Conservation (phyloP, 176 grass and related monocot species). For the Oryza longistaminata region DNA sequence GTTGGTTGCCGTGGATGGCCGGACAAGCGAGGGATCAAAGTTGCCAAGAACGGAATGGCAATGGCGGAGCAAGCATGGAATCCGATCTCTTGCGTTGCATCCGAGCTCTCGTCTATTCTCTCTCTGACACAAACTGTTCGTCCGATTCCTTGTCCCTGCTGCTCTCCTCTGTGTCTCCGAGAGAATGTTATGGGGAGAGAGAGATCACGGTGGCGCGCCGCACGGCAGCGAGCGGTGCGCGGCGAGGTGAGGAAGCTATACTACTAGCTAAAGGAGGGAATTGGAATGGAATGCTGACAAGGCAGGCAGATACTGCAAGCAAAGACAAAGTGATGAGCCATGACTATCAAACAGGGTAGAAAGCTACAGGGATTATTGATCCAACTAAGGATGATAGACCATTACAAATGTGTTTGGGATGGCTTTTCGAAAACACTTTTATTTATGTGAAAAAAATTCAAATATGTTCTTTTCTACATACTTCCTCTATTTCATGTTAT, state of each 20-base stretch:
- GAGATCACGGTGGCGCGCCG: not conserved
- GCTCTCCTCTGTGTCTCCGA: not conserved
- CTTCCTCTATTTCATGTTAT: too few relatives aligned
- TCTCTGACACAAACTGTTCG: not conserved
- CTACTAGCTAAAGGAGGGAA: too few relatives aligned
- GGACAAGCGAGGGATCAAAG: constrained; percentile 34
- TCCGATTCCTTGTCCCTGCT: not conserved
- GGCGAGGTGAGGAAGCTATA: not conserved
- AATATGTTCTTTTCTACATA: not conserved
- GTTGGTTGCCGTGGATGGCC: not conserved
- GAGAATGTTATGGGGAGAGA: not conserved
- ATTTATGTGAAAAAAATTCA: not conserved
- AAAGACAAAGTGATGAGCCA: not conserved
- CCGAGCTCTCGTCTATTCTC: too few relatives aligned
- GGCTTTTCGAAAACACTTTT: not conserved
- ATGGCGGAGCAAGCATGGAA: constrained; percentile 39
- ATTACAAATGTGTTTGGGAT: not conserved
- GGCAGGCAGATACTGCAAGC: not conserved
- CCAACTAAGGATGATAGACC: not conserved
- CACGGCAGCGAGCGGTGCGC: too few relatives aligned
- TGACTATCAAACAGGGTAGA: too few relatives aligned
- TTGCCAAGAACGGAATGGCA: constrained; percentile 39
- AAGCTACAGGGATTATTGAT: too few relatives aligned
- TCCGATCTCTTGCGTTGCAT: constrained; percentile 55
- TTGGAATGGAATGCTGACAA: constrained; percentile 5